A percentile compares a stretch with the other conserved stretches of the same genome.
Conservation (phyloP, 2,329 filamentous ascomycete species). For the Davidsoniella eucalypti region DNA sequence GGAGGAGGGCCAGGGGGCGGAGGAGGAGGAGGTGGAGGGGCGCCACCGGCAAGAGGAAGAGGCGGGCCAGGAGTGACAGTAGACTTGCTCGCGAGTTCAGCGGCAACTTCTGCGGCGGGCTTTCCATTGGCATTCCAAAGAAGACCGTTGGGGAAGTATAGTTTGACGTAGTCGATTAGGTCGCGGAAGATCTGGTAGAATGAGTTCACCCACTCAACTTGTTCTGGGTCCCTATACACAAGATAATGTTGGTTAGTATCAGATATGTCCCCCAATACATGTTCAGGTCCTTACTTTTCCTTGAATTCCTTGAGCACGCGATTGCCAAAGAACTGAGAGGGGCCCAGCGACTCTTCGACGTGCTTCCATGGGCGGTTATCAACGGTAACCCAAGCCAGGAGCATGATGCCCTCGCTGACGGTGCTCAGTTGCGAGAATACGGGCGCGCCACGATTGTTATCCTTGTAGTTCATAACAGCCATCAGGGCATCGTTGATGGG, state of each 20-base stretch:
- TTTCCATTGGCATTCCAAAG: conserved; percentile 72
- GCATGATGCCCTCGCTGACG: conserved; percentile 77
- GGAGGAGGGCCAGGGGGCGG: conserved; percentile 57
- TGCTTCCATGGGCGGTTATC: conserved; percentile 72
- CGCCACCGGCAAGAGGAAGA: conserved; percentile 19
- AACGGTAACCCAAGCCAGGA: conserved; percentile 79
- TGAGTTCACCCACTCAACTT: conserved; percentile 80
- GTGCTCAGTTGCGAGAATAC: conserved; percentile 71
- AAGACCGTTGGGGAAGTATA: conserved; percentile 63
- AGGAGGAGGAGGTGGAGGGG: conserved; percentile 43
- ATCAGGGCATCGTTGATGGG: conserved; percentile 73
- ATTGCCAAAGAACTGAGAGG: conserved; percentile 89
- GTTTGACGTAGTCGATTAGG: conserved; percentile 68
- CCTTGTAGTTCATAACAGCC: conserved; percentile 63
- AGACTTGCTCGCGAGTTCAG: conserved; percentile 34
- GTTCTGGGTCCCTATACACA: conserved; percentile 51
- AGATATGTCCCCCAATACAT: background rate
- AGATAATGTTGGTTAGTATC: conserved; percentile 4
- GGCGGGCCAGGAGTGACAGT: conserved; percentile 31
- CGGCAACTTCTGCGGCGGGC: conserved; percentile 49
- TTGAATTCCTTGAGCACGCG: conserved; percentile 83
- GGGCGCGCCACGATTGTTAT: conserved; percentile 59
- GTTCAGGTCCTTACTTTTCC: conserved; percentile 33
- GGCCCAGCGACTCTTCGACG: conserved; percentile 65
- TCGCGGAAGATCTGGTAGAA: conserved; percentile 84